phyloP scores from a whole-genome alignment of 1,139 yeast genomes.

The Saccharomycopsis hybrid region DNA sequence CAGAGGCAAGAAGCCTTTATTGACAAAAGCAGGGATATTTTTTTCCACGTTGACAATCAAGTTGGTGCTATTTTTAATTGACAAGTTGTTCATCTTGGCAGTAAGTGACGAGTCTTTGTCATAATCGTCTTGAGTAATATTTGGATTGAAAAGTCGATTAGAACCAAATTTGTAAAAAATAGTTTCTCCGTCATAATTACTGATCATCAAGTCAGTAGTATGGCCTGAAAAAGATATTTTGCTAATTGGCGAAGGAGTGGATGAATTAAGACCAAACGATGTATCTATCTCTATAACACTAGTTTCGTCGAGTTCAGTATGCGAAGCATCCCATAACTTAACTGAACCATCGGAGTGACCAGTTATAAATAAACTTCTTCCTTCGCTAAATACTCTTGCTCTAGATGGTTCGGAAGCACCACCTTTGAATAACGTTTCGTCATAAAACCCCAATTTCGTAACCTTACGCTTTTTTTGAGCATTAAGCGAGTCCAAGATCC shows the following conservation, averaged over 20 bases:
- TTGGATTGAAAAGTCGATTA: slow-evolving; percentile 37
- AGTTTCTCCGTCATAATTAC: slow-evolving; percentile 66
- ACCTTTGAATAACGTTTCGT: slow-evolving; percentile 52
- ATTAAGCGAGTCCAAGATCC: slow-evolving; percentile 51
- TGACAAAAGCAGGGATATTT: slow-evolving; percentile 36
- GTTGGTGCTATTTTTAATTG: not conserved
- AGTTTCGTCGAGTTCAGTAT: slow-evolving; percentile 66
- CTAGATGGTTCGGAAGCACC: slow-evolving; percentile 63
- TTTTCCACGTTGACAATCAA: slow-evolving; percentile 17
- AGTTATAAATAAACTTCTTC: slow-evolving; percentile 57
- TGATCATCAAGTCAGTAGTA: slow-evolving; percentile 69
- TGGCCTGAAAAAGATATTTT: slow-evolving; percentile 70
- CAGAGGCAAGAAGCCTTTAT: slow-evolving; percentile 68
- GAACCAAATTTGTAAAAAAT: slow-evolving; percentile 70
- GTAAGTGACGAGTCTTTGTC: slow-evolving; percentile 24
- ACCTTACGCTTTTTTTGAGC: slow-evolving; percentile 27
- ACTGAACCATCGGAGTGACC: slow-evolving; percentile 82
- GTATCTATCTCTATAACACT: slow-evolving; percentile 50
- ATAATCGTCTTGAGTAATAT: slow-evolving; percentile 25
- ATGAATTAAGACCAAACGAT: slow-evolving; percentile 39
- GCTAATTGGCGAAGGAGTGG: slow-evolving; percentile 39
- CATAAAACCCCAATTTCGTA: slow-evolving; percentile 9
- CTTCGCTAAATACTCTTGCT: slow-evolving; percentile 49
- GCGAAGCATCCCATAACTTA: slow-evolving; percentile 74
- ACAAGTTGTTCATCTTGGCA: slow-evolving; percentile 18